These are phyloP conservation scores for Beauveria asiatica DNA, from an alignment of 2,329 filamentous ascomycete species.

Conservation along the genomic window DNA sequence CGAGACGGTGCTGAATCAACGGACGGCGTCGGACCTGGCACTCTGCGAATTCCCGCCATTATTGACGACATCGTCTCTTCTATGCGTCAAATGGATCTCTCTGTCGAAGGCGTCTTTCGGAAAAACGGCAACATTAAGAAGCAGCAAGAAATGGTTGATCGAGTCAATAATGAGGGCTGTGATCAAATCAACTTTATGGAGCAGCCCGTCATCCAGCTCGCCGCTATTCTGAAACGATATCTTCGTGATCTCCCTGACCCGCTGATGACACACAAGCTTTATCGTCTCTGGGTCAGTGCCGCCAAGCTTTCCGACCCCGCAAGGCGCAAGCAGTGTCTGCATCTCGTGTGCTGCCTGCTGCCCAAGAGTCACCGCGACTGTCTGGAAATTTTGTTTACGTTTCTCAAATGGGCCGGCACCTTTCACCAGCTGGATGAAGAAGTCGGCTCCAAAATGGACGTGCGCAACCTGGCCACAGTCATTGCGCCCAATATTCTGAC, in stretches of 20 bases:
- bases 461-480: constrained; percentile 93
- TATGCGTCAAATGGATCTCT: constrained; percentile 98
- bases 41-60: constrained; percentile 82
- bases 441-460: constrained; percentile 96
- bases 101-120: constrained; percentile 94
- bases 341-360: constrained; percentile 84
- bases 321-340: constrained; percentile 74
- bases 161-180: constrained; percentile 78
- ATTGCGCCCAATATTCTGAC: constrained; percentile 94
- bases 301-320: constrained; percentile 80
- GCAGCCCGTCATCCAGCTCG: constrained; percentile 87
- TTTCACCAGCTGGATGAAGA: constrained; percentile 98
- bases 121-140: constrained; percentile 99
- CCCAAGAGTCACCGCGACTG: constrained; percentile 90
- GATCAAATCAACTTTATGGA: constrained; percentile 79
- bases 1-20: constrained; percentile 96
- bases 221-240: constrained; percentile 90
- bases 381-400: constrained; percentile 89
- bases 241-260: constrained; percentile 90
- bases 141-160: constrained; percentile 74
- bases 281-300: constrained; percentile 80
- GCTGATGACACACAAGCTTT: constrained; percentile 88
- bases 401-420: constrained; percentile 94
- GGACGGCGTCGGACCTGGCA: constrained; percentile 87
- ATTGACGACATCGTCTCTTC: constrained; percentile 91